Conservation (phyloP, 768 basidiomycete species). For the Tulasnella calospora region DNA sequence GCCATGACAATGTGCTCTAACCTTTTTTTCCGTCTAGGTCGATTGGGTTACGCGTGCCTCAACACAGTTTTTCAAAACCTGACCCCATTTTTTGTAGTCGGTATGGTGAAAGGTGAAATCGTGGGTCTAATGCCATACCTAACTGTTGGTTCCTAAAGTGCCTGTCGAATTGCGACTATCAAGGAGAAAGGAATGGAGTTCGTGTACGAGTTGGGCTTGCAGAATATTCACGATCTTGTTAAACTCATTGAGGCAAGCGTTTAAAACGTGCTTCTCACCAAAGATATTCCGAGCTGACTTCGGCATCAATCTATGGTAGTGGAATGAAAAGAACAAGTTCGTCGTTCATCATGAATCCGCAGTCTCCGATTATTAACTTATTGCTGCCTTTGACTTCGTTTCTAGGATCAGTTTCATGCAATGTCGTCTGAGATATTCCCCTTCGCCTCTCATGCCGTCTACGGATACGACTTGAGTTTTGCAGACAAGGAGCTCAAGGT, state of each 20-base stretch:
- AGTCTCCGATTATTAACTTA: background rate
- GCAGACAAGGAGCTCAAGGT: constrained; percentile 54
- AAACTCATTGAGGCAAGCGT: constrained; percentile 55
- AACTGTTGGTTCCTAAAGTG: constrained; percentile 30
- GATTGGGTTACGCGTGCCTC: constrained; percentile 68
- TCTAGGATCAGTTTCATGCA: constrained; percentile 78
- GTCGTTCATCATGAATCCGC: constrained; percentile 28
- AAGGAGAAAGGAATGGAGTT: constrained; percentile 74
- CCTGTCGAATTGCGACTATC: constrained; percentile 64
- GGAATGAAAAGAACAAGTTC: constrained; percentile 81
- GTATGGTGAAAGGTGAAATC: constrained; percentile 42
- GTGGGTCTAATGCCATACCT: background rate
- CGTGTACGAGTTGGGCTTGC: constrained; percentile 70
- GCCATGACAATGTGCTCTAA: constrained; percentile 45
- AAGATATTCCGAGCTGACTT: background rate
- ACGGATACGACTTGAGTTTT: constrained; percentile 79
- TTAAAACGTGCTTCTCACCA: too few species aligned
- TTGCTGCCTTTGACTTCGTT: background rate
- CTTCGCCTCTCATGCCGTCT: constrained; percentile 72
- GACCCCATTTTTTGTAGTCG: constrained; percentile 66
- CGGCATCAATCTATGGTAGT: constrained; percentile 37
- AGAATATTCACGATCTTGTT: constrained; percentile 60
- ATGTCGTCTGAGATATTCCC: constrained; percentile 92
- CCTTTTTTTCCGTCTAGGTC: background rate
- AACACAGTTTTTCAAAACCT: constrained; percentile 79